Evolutionary conservation across 257 asterid genomes (phyloP), one percentile per base, ranked within the genome.

Genomic region (Nicotiana obtusifolia): DNA sequence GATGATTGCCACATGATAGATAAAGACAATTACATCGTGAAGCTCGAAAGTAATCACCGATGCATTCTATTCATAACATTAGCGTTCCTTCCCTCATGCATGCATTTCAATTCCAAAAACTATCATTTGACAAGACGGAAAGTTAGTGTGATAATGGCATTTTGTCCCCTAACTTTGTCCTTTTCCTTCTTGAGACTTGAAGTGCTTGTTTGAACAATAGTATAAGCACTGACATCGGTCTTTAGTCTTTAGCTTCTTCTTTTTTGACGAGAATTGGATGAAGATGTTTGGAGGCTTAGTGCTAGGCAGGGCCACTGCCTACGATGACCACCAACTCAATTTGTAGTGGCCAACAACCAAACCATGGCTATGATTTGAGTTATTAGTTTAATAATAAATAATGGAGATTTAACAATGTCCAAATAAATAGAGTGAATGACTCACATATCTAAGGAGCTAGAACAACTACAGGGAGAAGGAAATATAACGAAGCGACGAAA

Each of bases 1-100:
- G 37, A 85, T 30, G 82, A 84, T 80, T 30, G n/a, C 41, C 67
- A 78, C 26, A 81, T 83, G 89, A 89, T 77, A 86, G 90, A 78
- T 87, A 88, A 64, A 85, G 88, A 85, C 90, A 87, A 84, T 85
- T 84, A 28, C 92, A 90, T 89, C 89, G 94, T 89, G 87, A 83
- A 80, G 68, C 92, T 83, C 91, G 87, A 88, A 87, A 88, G 92
- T 82, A 86, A 82, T 81, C 61, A 10, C 14, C 24, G 11, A 19
- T 20, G 11, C n/a, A 84, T 76, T 84, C 81, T 82, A 75, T 86
- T 91, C 92, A 83, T 90, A 86, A 81, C 85, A 86, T 73, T 84
- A 41, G 7, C 17, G 60, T 16, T 31, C 59, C n/a, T 77, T 84
- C 80, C 66, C 26, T 76, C 82, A 67, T 84, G 83, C 88, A 81